Conservation (phyloP, 768 basidiomycete species). For the Lactarius quietus region DNA sequence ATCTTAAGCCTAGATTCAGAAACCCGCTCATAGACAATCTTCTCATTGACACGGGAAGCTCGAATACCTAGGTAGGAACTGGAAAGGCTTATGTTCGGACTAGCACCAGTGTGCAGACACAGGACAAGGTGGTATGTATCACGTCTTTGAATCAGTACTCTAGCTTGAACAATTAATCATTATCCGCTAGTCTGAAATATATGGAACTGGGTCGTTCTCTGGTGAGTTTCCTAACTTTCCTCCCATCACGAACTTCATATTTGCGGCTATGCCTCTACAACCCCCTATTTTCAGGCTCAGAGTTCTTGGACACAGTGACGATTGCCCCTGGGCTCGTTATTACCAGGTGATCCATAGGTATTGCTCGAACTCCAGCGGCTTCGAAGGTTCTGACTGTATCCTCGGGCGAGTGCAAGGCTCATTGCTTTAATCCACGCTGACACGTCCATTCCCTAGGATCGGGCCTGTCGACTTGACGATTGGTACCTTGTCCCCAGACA, state of each 20-base stretch:
- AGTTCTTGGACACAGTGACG: conserved; percentile 49
- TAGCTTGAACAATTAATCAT: not conserved
- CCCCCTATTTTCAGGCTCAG: conserved; percentile 23
- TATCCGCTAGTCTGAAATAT: conserved; percentile 44
- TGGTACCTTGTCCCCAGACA: conserved; percentile 34
- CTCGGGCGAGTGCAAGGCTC: conserved; percentile 46
- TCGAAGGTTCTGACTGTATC: conserved; percentile 55
- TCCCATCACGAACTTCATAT: too few relatives aligned
- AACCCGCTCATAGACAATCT: conserved; percentile 41
- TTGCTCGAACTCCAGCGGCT: conserved; percentile 45
- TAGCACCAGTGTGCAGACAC: conserved; percentile 46
- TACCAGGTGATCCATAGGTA: conserved; percentile 58
- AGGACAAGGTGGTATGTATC: conserved; percentile 45
- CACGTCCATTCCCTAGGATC: conserved; percentile 39
- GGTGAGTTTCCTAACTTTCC: conserved; percentile 34
- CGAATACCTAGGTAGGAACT: conserved; percentile 71
- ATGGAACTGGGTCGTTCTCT: conserved; percentile 61
- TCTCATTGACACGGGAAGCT: conserved; percentile 63
- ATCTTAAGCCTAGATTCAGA: conserved; percentile 1
- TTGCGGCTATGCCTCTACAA: not conserved
- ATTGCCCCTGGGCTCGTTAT: conserved; percentile 50
- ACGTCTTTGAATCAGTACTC: not conserved
- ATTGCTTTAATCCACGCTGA: not conserved
- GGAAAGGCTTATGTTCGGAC: conserved; percentile 43
- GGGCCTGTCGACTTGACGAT: conserved; percentile 56